Percentiles rank a stretch among this genome's conserved stretches.
Conservation (phyloP, 768 basidiomycete species). For the Lactarius indigo region DNA sequence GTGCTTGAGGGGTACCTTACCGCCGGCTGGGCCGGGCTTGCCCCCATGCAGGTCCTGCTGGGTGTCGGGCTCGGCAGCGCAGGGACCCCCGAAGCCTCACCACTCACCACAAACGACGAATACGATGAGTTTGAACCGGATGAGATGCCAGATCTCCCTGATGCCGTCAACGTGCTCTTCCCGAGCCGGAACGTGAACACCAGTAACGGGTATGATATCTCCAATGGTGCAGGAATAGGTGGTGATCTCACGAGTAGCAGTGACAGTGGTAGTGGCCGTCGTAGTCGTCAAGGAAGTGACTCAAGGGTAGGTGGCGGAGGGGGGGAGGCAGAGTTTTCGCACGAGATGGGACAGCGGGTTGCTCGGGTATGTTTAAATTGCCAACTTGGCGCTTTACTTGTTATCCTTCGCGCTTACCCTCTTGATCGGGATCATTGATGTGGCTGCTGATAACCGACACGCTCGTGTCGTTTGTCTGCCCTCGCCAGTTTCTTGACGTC, state of each 20-base stretch:
- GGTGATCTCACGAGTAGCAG: slow-evolving; percentile 72
- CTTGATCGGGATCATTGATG: neutral
- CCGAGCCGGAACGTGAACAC: slow-evolving; percentile 40
- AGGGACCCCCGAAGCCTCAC: neutral
- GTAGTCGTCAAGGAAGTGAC: neutral
- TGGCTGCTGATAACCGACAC: neutral
- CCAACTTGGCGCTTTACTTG: slow-evolving; percentile 1
- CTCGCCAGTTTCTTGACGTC: slow-evolving; percentile 68
- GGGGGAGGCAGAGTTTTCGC: slow-evolving; percentile 68
- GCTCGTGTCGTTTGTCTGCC: neutral
- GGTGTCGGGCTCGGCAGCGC: slow-evolving; percentile 60
- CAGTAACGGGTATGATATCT: slow-evolving; percentile 26
- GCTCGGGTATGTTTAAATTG: slow-evolving; percentile 53
- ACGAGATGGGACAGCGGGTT: slow-evolving; percentile 71
- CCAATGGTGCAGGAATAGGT: slow-evolving; percentile 52
- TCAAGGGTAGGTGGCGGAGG: slow-evolving; percentile 32
- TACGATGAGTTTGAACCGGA: slow-evolving; percentile 71
- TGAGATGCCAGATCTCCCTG: slow-evolving; percentile 62
- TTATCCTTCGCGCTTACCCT: slow-evolving; percentile 4
- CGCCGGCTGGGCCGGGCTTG: slow-evolving; percentile 72
- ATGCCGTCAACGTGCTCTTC: slow-evolving; percentile 68
- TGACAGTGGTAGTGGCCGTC: slow-evolving; percentile 32
- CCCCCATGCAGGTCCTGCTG: slow-evolving; percentile 66
- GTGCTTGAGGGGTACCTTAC: slow-evolving; percentile 82
- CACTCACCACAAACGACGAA: slow-evolving; percentile 28